These are phyloP conservation scores for Brassica hybrid DNA, from an alignment of 441 rosid species.

Conservation along the genomic window DNA sequence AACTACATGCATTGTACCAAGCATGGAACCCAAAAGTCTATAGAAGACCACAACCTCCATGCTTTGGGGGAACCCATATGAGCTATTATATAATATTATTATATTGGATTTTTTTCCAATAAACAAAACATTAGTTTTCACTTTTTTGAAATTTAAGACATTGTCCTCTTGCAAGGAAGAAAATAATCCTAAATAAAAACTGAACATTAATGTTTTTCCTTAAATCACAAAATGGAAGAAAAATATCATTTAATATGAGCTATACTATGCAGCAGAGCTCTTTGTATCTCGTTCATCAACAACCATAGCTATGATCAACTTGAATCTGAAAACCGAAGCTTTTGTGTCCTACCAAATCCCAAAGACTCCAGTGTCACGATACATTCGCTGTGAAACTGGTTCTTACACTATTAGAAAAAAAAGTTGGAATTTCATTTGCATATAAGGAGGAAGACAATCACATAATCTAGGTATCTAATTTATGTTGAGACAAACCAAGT, in stretches of 20 bases:
- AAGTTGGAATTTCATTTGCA: not conserved
- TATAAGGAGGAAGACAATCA: not conserved
- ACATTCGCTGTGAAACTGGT: not conserved
- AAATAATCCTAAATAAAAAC: not conserved
- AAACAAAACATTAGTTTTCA: not conserved
- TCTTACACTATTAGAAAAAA: not conserved
- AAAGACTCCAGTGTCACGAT: not conserved
- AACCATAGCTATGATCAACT: not conserved
- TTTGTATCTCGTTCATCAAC: not conserved
- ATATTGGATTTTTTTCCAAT: not conserved
- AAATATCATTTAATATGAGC: not conserved
- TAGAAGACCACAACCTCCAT: conserved; percentile 20
- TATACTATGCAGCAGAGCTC: not conserved
- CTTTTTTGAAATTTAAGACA: not conserved
- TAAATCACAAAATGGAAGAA: no score
- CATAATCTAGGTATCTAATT: no score
- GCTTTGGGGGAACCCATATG: conserved; percentile 38
- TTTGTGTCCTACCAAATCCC: not conserved
- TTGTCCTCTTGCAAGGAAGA: conserved; percentile 25
- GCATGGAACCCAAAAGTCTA: conserved; percentile 30
- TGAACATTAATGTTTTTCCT: no score
- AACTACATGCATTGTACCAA: conserved; percentile 33
- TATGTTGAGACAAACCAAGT: no score
- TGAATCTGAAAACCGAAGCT: not conserved
- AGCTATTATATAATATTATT: not conserved